phyloP scores from a whole-genome alignment of 768 basidiomycete species.

The Albatrellus ellisii region DNA sequence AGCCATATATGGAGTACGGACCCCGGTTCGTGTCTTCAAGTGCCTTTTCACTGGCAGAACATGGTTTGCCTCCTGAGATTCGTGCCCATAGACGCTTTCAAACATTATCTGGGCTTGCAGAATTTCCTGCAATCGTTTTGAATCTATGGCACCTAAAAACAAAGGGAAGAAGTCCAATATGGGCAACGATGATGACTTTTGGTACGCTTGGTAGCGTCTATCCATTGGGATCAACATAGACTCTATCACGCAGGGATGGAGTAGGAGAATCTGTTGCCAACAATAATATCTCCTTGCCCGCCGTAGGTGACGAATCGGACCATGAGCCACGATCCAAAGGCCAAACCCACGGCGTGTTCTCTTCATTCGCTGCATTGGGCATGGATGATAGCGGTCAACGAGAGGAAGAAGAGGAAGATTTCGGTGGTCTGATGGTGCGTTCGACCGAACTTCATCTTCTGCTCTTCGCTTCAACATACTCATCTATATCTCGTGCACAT shows the following conservation, averaged over 20 bases:
- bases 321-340: constrained; percentile 24
- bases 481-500: not conserved
- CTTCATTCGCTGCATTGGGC: constrained; percentile 36
- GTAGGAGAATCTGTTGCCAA: constrained; percentile 44
- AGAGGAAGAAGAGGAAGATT: constrained; percentile 43
- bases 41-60: no score
- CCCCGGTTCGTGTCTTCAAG: no score
- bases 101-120: no score
- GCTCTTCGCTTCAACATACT: not conserved
- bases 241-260: constrained; percentile 43
- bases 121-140: no score
- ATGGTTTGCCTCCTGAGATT: no score
- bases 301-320: constrained; percentile 26
- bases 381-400: constrained; percentile 29
- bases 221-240: constrained; percentile 10
- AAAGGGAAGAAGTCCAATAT: constrained; percentile 87
- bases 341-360: constrained; percentile 27
- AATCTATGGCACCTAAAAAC: constrained; percentile 50
- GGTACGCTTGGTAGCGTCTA: constrained; percentile 29
- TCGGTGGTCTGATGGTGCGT: constrained; percentile 68
- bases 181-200: constrained; percentile 70
- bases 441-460: not conserved
- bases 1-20: no score
- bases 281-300: constrained; percentile 21
- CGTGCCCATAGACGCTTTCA: no score